phyloP scores from a whole-genome alignment of 2,329 filamentous ascomycete genomes.

The Penicillium olsonii region DNA sequence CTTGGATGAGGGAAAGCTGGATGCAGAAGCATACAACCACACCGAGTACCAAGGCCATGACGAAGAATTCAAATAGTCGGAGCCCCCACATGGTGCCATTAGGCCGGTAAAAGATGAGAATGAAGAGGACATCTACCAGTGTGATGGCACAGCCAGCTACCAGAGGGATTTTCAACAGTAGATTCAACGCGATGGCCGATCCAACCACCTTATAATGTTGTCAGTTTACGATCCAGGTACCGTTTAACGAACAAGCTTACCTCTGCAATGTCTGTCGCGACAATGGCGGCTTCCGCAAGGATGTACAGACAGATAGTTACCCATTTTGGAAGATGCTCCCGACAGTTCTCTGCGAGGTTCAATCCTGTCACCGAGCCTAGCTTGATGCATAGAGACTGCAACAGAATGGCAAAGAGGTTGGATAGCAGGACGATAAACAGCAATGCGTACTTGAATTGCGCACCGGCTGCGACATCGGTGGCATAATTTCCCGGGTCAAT shows the following conservation, averaged over 20 bases:
- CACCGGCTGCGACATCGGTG: constrained; percentile 52
- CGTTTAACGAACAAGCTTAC: no score
- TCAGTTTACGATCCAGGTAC: background rate
- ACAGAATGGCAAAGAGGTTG: constrained; percentile 51
- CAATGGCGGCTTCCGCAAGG: constrained; percentile 67
- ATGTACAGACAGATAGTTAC: constrained; percentile 63
- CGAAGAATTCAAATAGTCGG: constrained; percentile 56
- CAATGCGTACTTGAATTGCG: constrained; percentile 45
- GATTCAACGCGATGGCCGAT: constrained; percentile 58
- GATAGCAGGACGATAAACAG: constrained; percentile 52
- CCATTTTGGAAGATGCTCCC: constrained; percentile 66
- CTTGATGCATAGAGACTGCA: constrained; percentile 57
- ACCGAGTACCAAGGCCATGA: constrained; percentile 55
- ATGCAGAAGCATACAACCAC: constrained; percentile 61
- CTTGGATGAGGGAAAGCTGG: constrained; percentile 55
- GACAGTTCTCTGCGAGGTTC: constrained; percentile 67
- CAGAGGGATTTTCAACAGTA: constrained; percentile 55
- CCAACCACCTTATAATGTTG: constrained; percentile 51
- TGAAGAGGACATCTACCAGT: constrained; percentile 57
- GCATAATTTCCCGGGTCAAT: constrained; percentile 55
- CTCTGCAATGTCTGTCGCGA: constrained; percentile 72
- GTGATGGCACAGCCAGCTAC: constrained; percentile 60
- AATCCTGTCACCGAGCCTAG: constrained; percentile 69
- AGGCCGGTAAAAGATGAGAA: constrained; percentile 58
- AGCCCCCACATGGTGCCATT: constrained; percentile 54